These are phyloP conservation scores for Aleurites moluccanus DNA, from an alignment of 441 rosid genomes.

Conservation along the genomic window DNA sequence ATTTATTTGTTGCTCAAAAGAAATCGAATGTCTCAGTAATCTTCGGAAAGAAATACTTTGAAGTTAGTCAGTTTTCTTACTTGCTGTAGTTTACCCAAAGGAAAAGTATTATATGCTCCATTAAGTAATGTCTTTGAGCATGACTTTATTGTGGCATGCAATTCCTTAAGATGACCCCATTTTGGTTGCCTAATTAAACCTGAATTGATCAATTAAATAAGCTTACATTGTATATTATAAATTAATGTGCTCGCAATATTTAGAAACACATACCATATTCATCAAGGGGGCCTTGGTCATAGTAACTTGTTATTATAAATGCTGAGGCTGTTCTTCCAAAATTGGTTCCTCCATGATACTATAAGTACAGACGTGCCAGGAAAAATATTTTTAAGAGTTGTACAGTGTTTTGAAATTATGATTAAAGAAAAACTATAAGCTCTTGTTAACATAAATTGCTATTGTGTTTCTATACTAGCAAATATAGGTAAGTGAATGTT, in stretches of 20 bases:
- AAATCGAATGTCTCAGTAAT: background rate
- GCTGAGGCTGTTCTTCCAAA: conserved; percentile 71
- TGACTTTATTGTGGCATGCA: conserved; percentile 58
- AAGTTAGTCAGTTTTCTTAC: conserved; percentile 36
- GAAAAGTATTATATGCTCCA: conserved; percentile 34
- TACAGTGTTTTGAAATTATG: too few relatives aligned
- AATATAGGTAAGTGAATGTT: background rate
- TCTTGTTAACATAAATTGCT: background rate
- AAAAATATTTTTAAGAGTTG: background rate
- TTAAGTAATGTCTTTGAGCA: conserved; percentile 52
- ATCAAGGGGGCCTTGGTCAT: conserved; percentile 82
- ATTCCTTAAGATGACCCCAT: conserved; percentile 74
- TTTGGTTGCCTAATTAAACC: conserved; percentile 73
- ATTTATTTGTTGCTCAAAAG: background rate
- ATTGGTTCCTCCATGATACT: conserved; percentile 94
- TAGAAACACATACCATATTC: conserved; percentile 53
- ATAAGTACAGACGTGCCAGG: conserved; percentile 13
- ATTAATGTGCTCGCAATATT: conserved; percentile 1
- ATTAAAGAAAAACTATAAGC: background rate
- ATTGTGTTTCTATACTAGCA: background rate
- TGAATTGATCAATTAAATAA: conserved; percentile 26
- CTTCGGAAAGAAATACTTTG: background rate
- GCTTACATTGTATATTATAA: conserved; percentile 7
- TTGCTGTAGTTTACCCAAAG: conserved; percentile 50
- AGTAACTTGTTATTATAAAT: conserved; percentile 56